Evolutionary conservation across 805 yeast genomes (phyloP).

Genomic region (Candida gorgasii): DNA sequence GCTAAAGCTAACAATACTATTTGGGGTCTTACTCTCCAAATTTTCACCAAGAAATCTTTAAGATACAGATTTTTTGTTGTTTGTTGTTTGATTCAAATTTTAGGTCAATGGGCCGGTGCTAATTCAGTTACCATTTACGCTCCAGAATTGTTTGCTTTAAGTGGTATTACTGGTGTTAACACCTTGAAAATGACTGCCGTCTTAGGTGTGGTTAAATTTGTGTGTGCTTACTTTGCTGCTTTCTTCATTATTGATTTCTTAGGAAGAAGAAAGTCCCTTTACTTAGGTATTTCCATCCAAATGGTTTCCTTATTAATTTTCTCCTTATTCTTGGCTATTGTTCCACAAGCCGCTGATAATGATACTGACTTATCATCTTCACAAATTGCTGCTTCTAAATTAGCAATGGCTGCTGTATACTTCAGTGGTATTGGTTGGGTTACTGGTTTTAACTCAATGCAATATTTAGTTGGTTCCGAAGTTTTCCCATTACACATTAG

Average conservation of each 20-base stretch:
- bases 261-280: conserved; percentile 53
- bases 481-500: conserved; percentile 54
- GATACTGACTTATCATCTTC: conserved; percentile 29
- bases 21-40: conserved; percentile 35
- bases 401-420: conserved; percentile 52
- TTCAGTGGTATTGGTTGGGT: conserved; percentile 59
- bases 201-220: conserved; percentile 54
- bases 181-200: conserved; percentile 50
- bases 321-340: conserved; percentile 47
- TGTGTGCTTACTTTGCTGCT: conserved; percentile 49
- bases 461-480: conserved; percentile 56
- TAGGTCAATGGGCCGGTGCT: conserved; percentile 64
- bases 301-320: conserved; percentile 43
- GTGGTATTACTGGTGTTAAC: conserved; percentile 46
- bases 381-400: conserved; percentile 40
- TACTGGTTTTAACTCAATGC: conserved; percentile 57
- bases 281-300: conserved; percentile 50
- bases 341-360: conserved; percentile 42
- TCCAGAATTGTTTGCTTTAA: conserved; percentile 49
- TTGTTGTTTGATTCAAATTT: conserved; percentile 44
- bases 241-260: conserved; percentile 54
- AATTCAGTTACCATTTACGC: conserved; percentile 58
- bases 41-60: conserved; percentile 29
- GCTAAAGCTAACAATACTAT: conserved; percentile 26
- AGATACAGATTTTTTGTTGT: conserved; percentile 47